These are phyloP conservation scores for Bruguiera gymnorhiza DNA, from an alignment of 345 rosid genomes.

Conservation along the genomic window DNA sequence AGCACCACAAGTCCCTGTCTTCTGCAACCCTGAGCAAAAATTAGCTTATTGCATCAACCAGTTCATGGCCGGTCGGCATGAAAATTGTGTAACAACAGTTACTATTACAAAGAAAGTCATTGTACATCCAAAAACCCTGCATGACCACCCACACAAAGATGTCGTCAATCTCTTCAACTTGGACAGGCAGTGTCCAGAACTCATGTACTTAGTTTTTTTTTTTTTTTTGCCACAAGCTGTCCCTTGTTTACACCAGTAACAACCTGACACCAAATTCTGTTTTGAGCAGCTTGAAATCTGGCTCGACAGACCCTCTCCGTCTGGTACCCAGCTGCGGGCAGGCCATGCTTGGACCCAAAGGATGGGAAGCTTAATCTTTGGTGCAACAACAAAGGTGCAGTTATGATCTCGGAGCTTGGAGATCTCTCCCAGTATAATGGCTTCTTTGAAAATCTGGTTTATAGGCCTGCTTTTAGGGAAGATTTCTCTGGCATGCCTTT, in stretches of 20 bases:
- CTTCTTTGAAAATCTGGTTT: constrained; percentile 47
- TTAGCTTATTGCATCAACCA: too few relatives aligned
- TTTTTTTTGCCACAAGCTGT: constrained; percentile 45
- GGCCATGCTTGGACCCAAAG: constrained; percentile 40
- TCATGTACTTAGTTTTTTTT: constrained; percentile 61
- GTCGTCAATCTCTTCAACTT: too few relatives aligned
- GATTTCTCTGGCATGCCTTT: constrained; percentile 55
- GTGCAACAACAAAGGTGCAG: constrained; percentile 54
- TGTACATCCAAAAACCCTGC: too few relatives aligned
- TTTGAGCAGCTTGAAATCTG: constrained; percentile 46
- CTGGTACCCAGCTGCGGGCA: constrained; percentile 67
- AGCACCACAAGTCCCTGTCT: too few relatives aligned
- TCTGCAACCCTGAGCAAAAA: too few relatives aligned
- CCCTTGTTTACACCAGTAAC: constrained; percentile 3
- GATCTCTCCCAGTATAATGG: constrained; percentile 51
- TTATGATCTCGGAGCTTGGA: constrained; percentile 50
- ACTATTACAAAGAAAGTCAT: too few relatives aligned
- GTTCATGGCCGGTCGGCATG: too few relatives aligned
- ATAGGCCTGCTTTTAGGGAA: constrained; percentile 39
- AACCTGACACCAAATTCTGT: constrained; percentile 27
- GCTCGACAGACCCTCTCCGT: constrained; percentile 46
- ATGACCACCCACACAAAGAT: too few relatives aligned
- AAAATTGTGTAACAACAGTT: too few relatives aligned
- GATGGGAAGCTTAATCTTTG: constrained; percentile 50
- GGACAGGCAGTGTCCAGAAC: constrained; percentile 6